phyloP scores from a whole-genome alignment of 495 filamentous ascomycete species.

The Aspergillus haitiensis region DNA sequence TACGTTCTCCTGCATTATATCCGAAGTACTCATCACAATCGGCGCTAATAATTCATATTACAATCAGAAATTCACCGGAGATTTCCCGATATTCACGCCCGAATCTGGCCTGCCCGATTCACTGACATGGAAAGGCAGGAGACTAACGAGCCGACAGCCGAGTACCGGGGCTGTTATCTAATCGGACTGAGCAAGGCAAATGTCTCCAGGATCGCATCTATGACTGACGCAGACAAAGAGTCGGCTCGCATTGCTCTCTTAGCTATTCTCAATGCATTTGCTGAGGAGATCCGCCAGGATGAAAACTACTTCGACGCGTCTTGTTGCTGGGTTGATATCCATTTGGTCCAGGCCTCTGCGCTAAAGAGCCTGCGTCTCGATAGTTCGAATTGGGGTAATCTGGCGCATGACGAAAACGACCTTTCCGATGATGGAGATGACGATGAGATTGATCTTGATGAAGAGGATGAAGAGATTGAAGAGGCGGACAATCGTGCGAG shows the following conservation, averaged over 20 bases:
- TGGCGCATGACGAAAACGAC: background rate
- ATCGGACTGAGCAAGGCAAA: constrained; percentile 5
- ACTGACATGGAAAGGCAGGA: background rate
- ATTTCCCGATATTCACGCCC: constrained; percentile 10
- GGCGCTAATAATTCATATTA: background rate
- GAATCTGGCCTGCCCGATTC: constrained; percentile 10
- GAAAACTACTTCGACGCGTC: constrained; percentile 10
- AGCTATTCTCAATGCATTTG: constrained; percentile 1
- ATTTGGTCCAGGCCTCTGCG: background rate
- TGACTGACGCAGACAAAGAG: background rate
- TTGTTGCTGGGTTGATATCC: constrained; percentile 2
- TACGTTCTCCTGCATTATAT: background rate
- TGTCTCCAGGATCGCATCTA: background rate
- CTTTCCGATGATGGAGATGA: background rate
- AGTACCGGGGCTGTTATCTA: constrained; percentile 9
- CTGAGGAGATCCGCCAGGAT: background rate
- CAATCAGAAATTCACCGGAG: constrained; percentile 7
- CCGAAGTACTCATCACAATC: background rate
- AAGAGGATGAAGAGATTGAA: background rate
- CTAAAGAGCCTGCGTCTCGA: background rate
- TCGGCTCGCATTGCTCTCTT: constrained; percentile 1
- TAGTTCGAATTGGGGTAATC: constrained; percentile 11
- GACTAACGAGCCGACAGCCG: background rate
- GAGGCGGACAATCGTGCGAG: background rate
- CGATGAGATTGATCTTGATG: constrained; percentile 1